Evolutionary conservation across 2,329 filamentous ascomycete species (phyloP).

Genomic region (Claviceps sp.): DNA sequence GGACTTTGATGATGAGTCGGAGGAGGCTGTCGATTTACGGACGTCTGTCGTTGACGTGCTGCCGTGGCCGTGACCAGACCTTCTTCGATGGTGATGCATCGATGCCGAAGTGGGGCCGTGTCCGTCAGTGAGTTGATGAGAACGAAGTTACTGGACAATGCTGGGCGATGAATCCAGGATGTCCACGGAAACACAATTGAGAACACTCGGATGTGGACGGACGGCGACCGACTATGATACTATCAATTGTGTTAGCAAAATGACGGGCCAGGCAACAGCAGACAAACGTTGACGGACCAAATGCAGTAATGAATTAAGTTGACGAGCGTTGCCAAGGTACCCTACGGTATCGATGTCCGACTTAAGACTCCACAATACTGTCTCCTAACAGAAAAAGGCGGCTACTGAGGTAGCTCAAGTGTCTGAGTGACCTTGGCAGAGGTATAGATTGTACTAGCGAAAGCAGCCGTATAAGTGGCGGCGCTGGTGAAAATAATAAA

Average conservation of each 20-base stretch:
- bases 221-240: neutral
- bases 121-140: neutral
- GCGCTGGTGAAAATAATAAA: neutral
- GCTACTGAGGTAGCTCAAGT: neutral
- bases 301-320: neutral
- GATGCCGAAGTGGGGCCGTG: constrained; percentile 3
- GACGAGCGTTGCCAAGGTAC: neutral
- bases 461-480: constrained; percentile 1
- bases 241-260: neutral
- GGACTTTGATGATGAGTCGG: constrained; percentile 30
- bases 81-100: constrained; percentile 46
- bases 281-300: neutral
- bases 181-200: too few species aligned
- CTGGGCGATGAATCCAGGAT: too few species aligned
- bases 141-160: too few species aligned
- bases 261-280: neutral
- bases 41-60: constrained; percentile 43
- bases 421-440: neutral
- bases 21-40: constrained; percentile 33
- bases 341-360: neutral
- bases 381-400: neutral
- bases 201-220: neutral
- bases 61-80: constrained; percentile 38
- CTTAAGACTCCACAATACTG: neutral
- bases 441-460: neutral